These are phyloP conservation scores for Mortierella sp. DNA, from an alignment of 371 early-diverging fungal genomes.

Conservation along the genomic window DNA sequence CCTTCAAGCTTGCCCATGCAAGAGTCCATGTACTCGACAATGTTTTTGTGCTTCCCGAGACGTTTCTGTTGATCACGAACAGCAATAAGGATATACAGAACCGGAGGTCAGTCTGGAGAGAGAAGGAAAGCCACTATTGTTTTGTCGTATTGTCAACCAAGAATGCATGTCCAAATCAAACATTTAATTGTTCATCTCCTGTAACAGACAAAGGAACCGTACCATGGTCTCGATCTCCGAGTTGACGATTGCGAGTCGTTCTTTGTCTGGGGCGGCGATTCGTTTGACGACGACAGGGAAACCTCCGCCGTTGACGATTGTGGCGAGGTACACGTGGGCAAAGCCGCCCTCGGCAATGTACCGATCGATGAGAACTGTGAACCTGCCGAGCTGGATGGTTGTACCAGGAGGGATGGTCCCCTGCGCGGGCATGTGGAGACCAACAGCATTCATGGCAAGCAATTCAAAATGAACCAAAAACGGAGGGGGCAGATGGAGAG, in stretches of 20 bases:
- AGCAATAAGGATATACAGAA: neutral
- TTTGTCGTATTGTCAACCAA: too few relatives aligned
- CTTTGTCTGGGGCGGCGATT: conserved; percentile 78
- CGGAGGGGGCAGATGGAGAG: neutral
- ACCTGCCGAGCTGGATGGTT: conserved; percentile 57
- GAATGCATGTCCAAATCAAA: too few relatives aligned
- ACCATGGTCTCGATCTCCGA: conserved; percentile 86
- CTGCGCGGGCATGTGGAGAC: conserved; percentile 28
- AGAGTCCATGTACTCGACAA: conserved; percentile 84
- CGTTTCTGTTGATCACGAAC: conserved; percentile 60
- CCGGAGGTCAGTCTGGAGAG: too few relatives aligned
- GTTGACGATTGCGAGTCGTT: conserved; percentile 69
- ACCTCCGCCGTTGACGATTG: conserved; percentile 61
- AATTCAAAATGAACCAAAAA: neutral
- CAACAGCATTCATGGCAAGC: conserved; percentile 32
- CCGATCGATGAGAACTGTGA: conserved; percentile 58
- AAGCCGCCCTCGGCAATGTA: conserved; percentile 78
- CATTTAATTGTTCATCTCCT: too few relatives aligned
- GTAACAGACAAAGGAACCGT: too few relatives aligned
- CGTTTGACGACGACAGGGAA: conserved; percentile 79
- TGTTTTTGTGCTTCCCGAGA: conserved; percentile 84
- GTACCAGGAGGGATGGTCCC: conserved; percentile 61
- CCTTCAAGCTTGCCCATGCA: conserved; percentile 67
- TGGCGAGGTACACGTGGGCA: conserved; percentile 89
- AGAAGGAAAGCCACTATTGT: too few relatives aligned